phyloP scores from a whole-genome alignment of 1,284 basidiomycete species.

The Rhodotorula sp. region DNA sequence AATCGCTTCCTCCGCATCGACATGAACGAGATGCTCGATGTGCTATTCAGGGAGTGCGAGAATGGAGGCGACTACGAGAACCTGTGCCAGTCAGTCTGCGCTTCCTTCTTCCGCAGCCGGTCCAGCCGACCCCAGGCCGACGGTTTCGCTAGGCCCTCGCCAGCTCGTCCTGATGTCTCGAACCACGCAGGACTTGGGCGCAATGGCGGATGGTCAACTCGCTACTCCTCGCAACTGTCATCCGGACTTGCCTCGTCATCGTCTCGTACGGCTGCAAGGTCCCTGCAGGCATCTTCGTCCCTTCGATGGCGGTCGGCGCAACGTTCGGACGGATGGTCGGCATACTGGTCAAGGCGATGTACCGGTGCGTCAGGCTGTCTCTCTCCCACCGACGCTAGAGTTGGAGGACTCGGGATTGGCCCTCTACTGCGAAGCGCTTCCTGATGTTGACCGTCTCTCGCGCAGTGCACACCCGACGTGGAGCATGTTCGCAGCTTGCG shows the following conservation, averaged over 20 bases:
- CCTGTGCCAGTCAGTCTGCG: constrained; percentile 78
- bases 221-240: constrained; percentile 82
- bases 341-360: constrained; percentile 88
- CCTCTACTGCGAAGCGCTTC: too few relatives aligned
- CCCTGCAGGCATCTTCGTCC: constrained; percentile 95
- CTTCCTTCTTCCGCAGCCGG: not conserved
- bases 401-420: not conserved
- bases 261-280: constrained; percentile 95
- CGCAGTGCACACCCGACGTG: constrained; percentile 72
- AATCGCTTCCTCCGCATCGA: constrained; percentile 95
- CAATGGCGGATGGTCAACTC: constrained; percentile 97
- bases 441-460: too few relatives aligned
- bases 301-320: constrained; percentile 95
- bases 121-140: too few relatives aligned
- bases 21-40: constrained; percentile 97
- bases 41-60: constrained; percentile 94
- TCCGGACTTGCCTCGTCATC: constrained; percentile 81
- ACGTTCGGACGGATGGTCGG: constrained; percentile 95
- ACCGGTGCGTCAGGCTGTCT: constrained; percentile 64
- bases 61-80: constrained; percentile 87
- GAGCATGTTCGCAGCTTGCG: constrained; percentile 84
- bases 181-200: constrained; percentile 63
- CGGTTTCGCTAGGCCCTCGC: too few relatives aligned
- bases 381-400: not conserved
- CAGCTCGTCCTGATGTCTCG: not conserved